These are phyloP conservation scores for Fusarium avenaceum DNA, from an alignment of 2,329 filamentous ascomycete species.

Conservation along the genomic window DNA sequence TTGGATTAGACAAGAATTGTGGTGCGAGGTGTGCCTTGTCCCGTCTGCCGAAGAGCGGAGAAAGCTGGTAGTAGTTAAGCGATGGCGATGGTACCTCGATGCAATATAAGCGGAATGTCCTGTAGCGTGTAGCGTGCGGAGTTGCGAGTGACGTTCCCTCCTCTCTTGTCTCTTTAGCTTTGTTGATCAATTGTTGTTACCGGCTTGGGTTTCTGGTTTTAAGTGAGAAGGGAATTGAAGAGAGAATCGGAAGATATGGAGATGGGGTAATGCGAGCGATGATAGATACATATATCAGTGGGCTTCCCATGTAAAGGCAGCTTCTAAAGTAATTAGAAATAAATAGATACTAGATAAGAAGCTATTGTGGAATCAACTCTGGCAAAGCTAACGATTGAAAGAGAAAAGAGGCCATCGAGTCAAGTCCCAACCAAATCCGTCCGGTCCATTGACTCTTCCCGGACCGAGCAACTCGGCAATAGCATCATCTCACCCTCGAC, in stretches of 20 bases:
- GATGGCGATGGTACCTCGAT: neutral
- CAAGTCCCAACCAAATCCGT: neutral
- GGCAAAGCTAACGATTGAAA: neutral
- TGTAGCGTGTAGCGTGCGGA: slow-evolving; percentile 24
- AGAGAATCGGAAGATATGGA: neutral
- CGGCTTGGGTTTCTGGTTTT: neutral
- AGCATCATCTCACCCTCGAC: slow-evolving; percentile 3
- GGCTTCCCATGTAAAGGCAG: neutral
- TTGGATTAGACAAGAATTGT: slow-evolving; percentile 36
- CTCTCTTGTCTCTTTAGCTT: neutral
- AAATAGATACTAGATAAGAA: slow-evolving; percentile 7
- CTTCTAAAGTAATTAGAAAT: neutral
- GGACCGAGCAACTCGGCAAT: slow-evolving; percentile 24
- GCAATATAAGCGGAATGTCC: slow-evolving; percentile 26
- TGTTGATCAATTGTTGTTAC: slow-evolving; percentile 3
- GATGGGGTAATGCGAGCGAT: neutral
- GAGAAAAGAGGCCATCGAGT: neutral
- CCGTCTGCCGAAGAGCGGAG: slow-evolving; percentile 39
- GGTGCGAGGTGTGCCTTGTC: slow-evolving; percentile 25
- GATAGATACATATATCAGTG: neutral
- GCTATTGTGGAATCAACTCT: neutral
- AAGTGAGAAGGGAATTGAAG: neutral
- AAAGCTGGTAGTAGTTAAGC: slow-evolving; percentile 10
- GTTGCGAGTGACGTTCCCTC: slow-evolving; percentile 14
- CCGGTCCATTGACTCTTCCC: slow-evolving; percentile 15